Base-by-base conservation (phyloP, 805 yeast species). In the Spathaspora passalidarum region DNA sequence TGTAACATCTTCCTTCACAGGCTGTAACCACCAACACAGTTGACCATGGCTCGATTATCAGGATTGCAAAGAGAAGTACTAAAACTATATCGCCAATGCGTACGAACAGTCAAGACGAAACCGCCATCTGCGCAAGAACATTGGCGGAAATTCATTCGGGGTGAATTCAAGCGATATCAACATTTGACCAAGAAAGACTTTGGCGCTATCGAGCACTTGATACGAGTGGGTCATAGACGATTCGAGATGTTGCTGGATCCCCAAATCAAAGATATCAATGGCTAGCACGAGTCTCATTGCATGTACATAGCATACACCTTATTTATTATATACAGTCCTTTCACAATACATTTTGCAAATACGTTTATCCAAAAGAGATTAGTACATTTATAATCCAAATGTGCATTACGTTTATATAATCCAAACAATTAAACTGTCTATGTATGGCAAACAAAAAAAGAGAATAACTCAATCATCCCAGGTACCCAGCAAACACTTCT, bases 191-290 rank as follows among this genome's bases (percentile, higher is more conserved):
- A 86, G 61, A 84, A 87, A 54, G 96, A 88, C 53, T 91, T 91
- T 61, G 75, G 84, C 38, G 86, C 96, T 1, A 81, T 91, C 38
- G 98, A 91, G 61, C 90, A 91, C 64, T 71, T 92, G 32, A 63
- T 91, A 35, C 72, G 98, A 48, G 75, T 78, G 2, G 98, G 98
- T 3, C 73, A 78, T 50, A 81, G 83, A 57, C 73, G 86, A 56
- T 72, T 77, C 42, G 95, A 89, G 50, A 79, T 83, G 80, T 86
- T 82, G 54, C 79, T 84, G 53, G 78, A 81, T 51, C 81, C 87
- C 1, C 81, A 78, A 43, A 82, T 91, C 26, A 85, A 84, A 50
- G 86, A 88, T 55, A 84, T 88, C 26, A 75, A 56, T 44, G 59
- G 42, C 44, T n/a, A 10, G 14, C 23, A 13, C 13, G 17, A n/a